phyloP scores from a whole-genome alignment of 1,284 basidiomycete species.

The Rhodotorula sp. region DNA sequence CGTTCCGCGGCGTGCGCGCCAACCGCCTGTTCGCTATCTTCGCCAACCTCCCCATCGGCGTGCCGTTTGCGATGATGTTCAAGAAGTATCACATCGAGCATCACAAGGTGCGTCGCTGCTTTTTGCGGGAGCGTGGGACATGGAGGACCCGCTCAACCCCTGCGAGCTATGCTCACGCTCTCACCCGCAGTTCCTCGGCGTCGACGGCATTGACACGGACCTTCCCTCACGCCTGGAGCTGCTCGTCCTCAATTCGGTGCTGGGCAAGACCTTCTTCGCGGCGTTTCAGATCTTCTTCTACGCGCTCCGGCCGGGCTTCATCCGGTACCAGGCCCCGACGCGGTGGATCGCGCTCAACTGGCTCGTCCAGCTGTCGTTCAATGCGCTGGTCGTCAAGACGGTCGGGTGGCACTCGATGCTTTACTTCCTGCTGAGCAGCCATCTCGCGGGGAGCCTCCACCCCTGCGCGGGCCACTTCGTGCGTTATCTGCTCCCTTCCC shows the following conservation, averaged over 20 bases:
- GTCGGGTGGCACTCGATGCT: conserved; percentile 68
- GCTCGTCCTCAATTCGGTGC: conserved; percentile 84
- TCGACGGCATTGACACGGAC: conserved; percentile 94
- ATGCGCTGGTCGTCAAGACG: conserved; percentile 66
- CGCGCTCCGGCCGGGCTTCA: conserved; percentile 91
- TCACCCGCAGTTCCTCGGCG: conserved; percentile 73
- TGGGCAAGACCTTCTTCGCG: conserved; percentile 96
- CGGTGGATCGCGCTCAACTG: conserved; percentile 84
- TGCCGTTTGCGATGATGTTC: conserved; percentile 95
- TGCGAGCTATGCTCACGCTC: conserved; percentile 51
- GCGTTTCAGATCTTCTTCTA: conserved; percentile 99
- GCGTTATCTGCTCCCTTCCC: background rate
- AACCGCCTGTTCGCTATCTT: conserved; percentile 89
- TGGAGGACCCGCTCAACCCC: background rate
- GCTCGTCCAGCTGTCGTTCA: conserved; percentile 67
- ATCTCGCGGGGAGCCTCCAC: conserved; percentile 93
- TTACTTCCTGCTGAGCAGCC: conserved; percentile 83
- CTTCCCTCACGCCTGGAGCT: conserved; percentile 85
- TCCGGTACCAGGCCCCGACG: conserved; percentile 78
- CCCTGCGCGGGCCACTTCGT: conserved; percentile 97
- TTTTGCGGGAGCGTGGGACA: background rate
- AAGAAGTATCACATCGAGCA: conserved; percentile 58
- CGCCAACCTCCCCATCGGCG: conserved; percentile 87
- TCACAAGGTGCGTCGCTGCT: conserved; percentile 34
- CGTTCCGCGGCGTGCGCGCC: conserved; percentile 76